A percentile compares a stretch with the other conserved stretches of the same genome.
phyloP scores from a whole-genome alignment of 371 early-diverging fungal genomes.

The Lichtheimia hyalospora region DNA sequence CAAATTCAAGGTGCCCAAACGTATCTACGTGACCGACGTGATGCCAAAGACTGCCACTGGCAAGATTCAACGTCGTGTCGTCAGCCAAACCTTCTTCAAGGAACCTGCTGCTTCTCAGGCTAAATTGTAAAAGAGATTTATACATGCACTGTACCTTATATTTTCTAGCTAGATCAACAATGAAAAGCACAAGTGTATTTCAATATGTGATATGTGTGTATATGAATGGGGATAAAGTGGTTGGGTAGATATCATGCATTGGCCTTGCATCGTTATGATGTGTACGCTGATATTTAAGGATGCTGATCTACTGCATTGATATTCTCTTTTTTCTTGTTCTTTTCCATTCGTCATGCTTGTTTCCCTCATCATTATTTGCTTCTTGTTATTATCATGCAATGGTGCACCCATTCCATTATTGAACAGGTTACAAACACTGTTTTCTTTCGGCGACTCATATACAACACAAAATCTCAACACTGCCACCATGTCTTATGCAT shows the following conservation, averaged over 20 bases:
- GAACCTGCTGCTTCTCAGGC: constrained; percentile 30
- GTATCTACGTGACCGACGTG: constrained; percentile 65
- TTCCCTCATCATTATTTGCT: background rate
- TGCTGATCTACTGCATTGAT: background rate
- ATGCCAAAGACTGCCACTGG: constrained; percentile 83
- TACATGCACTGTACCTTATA: too few relatives aligned
- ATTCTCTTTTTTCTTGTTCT: background rate
- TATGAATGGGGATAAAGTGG: background rate
- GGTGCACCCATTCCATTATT: constrained; percentile 7
- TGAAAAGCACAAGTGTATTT: background rate
- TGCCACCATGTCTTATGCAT: constrained; percentile 24
- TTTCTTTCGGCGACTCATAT: constrained; percentile 44
- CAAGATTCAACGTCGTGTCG: constrained; percentile 64
- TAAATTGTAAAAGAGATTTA: constrained; percentile 38
- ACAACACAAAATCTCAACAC: constrained; percentile 32
- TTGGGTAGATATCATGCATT: too few relatives aligned
- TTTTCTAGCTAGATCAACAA: background rate
- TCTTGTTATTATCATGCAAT: background rate
- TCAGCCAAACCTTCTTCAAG: constrained; percentile 52
- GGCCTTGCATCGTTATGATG: too few relatives aligned
- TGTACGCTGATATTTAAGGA: too few relatives aligned
- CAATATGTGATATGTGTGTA: background rate
- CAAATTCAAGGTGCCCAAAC: constrained; percentile 79
- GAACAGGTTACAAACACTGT: constrained; percentile 21
- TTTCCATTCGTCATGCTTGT: background rate